phyloP scores from a whole-genome alignment of 192 early-diverging fungal species.

The Coemansia aciculifera region DNA sequence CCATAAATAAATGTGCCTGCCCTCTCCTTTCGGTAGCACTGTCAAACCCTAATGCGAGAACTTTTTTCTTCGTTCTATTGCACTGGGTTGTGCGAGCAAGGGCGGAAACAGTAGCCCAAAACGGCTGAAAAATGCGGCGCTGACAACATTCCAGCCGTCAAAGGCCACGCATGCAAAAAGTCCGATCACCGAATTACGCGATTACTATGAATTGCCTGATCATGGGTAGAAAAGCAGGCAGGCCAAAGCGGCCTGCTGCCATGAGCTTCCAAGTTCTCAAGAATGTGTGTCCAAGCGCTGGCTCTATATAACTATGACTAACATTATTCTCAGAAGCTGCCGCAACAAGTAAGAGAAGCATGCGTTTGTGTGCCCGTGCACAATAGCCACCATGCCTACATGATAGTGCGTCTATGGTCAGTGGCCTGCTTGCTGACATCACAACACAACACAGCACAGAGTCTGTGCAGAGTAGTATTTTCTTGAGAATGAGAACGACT shows the following conservation, averaged over 20 bases:
- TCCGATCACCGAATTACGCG: background rate
- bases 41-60: background rate
- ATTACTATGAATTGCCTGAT: background rate
- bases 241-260: background rate
- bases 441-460: background rate
- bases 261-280: background rate
- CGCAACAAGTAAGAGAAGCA: background rate
- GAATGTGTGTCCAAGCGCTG: background rate
- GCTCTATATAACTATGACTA: background rate
- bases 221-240: background rate
- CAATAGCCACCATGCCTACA: background rate
- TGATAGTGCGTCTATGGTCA: too few relatives aligned
- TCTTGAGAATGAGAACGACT: conserved; percentile 3
- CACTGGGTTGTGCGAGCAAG: background rate
- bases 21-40: background rate
- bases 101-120: background rate
- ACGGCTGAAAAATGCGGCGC: background rate
- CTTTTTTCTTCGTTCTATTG: background rate
- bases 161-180: conserved; percentile 1
- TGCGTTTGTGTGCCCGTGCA: background rate
- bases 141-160: background rate
- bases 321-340: background rate
- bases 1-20: background rate
- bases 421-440: background rate
- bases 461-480: background rate